phyloP scores from a whole-genome alignment of 176 grass and related monocot genomes.

The Ampelocalamus luodianensis region DNA sequence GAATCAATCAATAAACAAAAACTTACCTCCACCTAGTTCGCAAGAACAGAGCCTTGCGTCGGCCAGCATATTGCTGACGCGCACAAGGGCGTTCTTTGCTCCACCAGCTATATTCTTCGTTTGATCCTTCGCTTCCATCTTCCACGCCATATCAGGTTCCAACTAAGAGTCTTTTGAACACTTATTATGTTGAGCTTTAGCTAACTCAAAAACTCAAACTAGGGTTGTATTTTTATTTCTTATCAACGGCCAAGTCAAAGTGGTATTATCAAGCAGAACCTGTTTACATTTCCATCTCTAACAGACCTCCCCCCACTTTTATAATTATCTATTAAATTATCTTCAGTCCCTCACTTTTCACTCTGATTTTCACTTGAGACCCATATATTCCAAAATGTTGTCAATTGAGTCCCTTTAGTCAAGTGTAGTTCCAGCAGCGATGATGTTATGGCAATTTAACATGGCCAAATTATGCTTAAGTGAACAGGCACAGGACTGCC shows the following conservation, averaged over 20 bases:
- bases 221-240: neutral
- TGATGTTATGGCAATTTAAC: neutral
- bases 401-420: neutral
- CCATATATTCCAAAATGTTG: neutral
- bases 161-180: neutral
- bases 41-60: too few relatives aligned
- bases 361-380: neutral
- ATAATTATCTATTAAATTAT: neutral
- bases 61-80: too few relatives aligned
- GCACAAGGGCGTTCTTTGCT: too few relatives aligned
- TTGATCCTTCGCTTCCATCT: too few relatives aligned
- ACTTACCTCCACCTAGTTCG: too few relatives aligned
- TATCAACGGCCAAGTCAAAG: neutral
- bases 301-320: neutral
- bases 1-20: too few relatives aligned
- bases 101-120: too few relatives aligned
- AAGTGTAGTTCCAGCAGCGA: constrained; percentile 13
- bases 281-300: neutral
- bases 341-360: neutral
- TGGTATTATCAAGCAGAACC: neutral
- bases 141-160: too few relatives aligned
- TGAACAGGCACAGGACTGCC: neutral
- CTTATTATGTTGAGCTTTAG: neutral
- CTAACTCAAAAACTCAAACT: neutral
- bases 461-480: neutral